Percentiles rank a stretch among this genome's conserved stretches.
phyloP scores from a whole-genome alignment of 495 filamentous ascomycete species.

The Aspergillus heteromorphus region DNA sequence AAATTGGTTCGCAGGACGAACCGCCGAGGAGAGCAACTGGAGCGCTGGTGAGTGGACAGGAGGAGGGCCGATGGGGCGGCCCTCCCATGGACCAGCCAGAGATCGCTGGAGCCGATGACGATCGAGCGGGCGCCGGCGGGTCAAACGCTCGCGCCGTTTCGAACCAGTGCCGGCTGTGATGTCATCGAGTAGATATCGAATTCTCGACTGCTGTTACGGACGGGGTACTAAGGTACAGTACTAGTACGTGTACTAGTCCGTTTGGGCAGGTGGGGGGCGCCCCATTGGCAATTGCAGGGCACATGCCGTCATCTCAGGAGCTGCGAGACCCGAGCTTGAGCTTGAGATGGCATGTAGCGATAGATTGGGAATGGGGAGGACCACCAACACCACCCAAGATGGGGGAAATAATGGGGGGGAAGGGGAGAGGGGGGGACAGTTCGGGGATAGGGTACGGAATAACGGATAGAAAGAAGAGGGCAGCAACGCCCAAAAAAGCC shows the following conservation, averaged over 20 bases:
- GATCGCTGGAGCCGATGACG: slow-evolving; percentile 41
- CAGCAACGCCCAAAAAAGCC: not conserved
- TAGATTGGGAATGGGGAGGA: too few relatives aligned
- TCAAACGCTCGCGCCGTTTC: slow-evolving; percentile 31
- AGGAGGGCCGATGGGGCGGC: not conserved
- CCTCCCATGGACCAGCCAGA: slow-evolving; percentile 27
- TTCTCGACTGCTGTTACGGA: not conserved
- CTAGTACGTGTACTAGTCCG: too few relatives aligned
- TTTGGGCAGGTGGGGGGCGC: not conserved
- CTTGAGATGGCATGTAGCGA: too few relatives aligned
- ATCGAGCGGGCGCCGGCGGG: slow-evolving; percentile 25
- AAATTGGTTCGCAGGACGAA: slow-evolving; percentile 2
- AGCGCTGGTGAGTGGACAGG: slow-evolving; percentile 24
- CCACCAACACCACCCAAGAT: too few relatives aligned
- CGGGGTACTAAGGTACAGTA: too few relatives aligned
- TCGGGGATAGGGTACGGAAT: too few relatives aligned
- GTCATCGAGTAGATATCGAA: slow-evolving; percentile 18
- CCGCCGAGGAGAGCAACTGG: slow-evolving; percentile 10
- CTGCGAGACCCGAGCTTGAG: too few relatives aligned
- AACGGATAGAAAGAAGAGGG: too few relatives aligned
- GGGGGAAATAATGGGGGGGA: too few relatives aligned
- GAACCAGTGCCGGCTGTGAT: slow-evolving; percentile 19
- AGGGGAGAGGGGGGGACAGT: not conserved
- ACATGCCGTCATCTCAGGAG: not conserved
- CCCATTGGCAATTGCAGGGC: too few relatives aligned